Evolutionary conservation across 306 rosid genomes (phyloP).

Genomic region (Quillaja saponaria): DNA sequence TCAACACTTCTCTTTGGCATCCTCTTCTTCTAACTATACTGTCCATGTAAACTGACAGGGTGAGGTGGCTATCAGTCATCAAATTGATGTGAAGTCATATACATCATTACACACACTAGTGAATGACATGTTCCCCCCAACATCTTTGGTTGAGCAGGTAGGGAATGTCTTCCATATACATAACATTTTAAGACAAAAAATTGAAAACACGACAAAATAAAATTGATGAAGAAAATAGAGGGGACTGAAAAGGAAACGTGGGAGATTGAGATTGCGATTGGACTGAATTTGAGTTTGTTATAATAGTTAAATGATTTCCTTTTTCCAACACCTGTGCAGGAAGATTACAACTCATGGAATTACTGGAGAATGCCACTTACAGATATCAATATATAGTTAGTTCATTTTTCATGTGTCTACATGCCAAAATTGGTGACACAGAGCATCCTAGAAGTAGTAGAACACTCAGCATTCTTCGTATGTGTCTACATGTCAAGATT

Average conservation of each 20-base stretch:
- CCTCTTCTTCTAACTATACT: slow-evolving; percentile 17
- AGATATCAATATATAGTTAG: slow-evolving; percentile 45
- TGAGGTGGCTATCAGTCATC: slow-evolving; percentile 94
- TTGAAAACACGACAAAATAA: no score
- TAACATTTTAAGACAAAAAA: neutral
- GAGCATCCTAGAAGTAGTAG: slow-evolving; percentile 12
- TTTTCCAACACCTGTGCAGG: slow-evolving; percentile 50
- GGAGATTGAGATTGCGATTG: neutral
- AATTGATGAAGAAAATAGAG: neutral
- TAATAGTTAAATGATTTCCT: slow-evolving; percentile 11
- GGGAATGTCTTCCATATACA: slow-evolving; percentile 5
- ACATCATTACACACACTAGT: slow-evolving; percentile 95
- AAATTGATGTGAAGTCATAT: slow-evolving; percentile 78
- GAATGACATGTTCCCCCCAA: slow-evolving; percentile 97
- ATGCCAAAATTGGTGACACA: slow-evolving; percentile 13
- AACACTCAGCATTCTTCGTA: slow-evolving; percentile 11
- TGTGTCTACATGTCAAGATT: slow-evolving; percentile 16
- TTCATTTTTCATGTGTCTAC: slow-evolving; percentile 20
- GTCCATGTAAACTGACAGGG: slow-evolving; percentile 55
- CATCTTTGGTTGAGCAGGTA: slow-evolving; percentile 88
- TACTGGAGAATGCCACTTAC: slow-evolving; percentile 81
- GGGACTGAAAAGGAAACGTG: no score
- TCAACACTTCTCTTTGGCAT: slow-evolving; percentile 8
- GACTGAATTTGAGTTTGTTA: slow-evolving; percentile 7
- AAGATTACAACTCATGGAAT: slow-evolving; percentile 93